phyloP scores from a whole-genome alignment of 768 basidiomycete genomes.

The Strobilomyces dryophilus region DNA sequence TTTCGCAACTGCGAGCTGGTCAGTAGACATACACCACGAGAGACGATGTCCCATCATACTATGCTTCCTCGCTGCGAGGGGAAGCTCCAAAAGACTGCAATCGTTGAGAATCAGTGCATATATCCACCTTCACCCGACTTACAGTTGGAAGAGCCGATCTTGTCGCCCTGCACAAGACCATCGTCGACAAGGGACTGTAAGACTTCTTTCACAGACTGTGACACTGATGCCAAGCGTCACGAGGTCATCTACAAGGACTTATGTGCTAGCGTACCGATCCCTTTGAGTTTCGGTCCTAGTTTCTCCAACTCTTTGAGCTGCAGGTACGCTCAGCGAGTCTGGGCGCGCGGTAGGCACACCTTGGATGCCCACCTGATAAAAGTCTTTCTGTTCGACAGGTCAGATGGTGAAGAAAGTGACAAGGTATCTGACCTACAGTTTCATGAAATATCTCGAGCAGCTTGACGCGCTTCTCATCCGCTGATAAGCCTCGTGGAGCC shows the following conservation, averaged over 20 bases:
- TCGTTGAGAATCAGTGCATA: constrained; percentile 19
- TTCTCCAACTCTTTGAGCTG: constrained; percentile 93
- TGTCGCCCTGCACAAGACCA: constrained; percentile 80
- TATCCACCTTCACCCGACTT: constrained; percentile 27
- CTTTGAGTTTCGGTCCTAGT: constrained; percentile 82
- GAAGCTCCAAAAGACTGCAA: constrained; percentile 90
- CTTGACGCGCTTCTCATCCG: constrained; percentile 86
- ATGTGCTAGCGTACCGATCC: constrained; percentile 58
- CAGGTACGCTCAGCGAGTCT: neutral
- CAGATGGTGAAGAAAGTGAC: neutral
- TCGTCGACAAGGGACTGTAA: constrained; percentile 86
- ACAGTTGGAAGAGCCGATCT: constrained; percentile 96
- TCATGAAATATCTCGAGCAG: constrained; percentile 93
- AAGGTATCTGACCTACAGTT: constrained; percentile 43
- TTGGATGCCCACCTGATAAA: constrained; percentile 52
- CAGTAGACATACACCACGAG: neutral
- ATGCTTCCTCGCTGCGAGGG: constrained; percentile 82
- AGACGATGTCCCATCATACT: constrained; percentile 36
- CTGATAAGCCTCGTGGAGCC: constrained; percentile 83
- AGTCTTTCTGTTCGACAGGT: constrained; percentile 59
- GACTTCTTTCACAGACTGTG: constrained; percentile 90
- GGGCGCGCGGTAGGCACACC: neutral
- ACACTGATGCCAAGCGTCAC: constrained; percentile 44
- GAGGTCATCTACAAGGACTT: neutral
- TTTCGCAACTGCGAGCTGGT: constrained; percentile 48